These are phyloP conservation scores for Paraphaeosphaeria sporulosa DNA, from an alignment of 2,329 filamentous ascomycete genomes.

Conservation along the genomic window DNA sequence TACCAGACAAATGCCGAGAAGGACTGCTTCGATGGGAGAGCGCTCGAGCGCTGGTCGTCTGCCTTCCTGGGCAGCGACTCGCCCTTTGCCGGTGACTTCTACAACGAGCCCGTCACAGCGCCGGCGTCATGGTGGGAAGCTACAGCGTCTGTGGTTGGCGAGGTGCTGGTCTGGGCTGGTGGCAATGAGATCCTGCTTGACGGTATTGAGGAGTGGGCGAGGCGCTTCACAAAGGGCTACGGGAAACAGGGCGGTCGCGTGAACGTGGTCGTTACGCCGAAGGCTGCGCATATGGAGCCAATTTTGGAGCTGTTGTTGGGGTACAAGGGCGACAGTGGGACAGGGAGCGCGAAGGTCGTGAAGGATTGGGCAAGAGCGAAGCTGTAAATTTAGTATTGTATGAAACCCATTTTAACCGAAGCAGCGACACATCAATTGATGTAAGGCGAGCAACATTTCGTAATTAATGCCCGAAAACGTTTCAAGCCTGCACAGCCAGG, in stretches of 20 bases:
- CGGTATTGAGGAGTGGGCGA: conserved; percentile 60
- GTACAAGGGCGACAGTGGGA: conserved; percentile 47
- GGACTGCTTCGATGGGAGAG: conserved; percentile 57
- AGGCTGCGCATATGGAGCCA: conserved; percentile 53
- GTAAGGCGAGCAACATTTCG: neutral
- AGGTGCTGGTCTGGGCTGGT: conserved; percentile 63
- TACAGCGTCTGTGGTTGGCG: conserved; percentile 53
- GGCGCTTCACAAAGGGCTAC: conserved; percentile 55
- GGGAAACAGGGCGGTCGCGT: conserved; percentile 38
- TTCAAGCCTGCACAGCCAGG: too few species aligned
- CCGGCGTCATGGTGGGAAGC: conserved; percentile 62
- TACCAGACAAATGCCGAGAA: conserved; percentile 57
- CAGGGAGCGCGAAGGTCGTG: conserved; percentile 45
- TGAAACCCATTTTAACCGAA: neutral
- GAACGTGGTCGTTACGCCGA: conserved; percentile 46
- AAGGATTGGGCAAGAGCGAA: conserved; percentile 50
- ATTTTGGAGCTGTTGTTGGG: conserved; percentile 51
- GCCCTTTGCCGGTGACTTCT: conserved; percentile 60
- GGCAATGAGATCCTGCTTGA: conserved; percentile 65
- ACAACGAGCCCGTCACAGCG: conserved; percentile 61
- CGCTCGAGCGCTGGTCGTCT: conserved; percentile 55
- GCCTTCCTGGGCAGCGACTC: conserved; percentile 55
- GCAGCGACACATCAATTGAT: too few species aligned
- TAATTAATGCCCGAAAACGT: neutral
- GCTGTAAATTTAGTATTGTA: conserved; percentile 29